Base-by-base conservation (phyloP, 169 alveolate species). In the Cryptosporidium sp. region DNA sequence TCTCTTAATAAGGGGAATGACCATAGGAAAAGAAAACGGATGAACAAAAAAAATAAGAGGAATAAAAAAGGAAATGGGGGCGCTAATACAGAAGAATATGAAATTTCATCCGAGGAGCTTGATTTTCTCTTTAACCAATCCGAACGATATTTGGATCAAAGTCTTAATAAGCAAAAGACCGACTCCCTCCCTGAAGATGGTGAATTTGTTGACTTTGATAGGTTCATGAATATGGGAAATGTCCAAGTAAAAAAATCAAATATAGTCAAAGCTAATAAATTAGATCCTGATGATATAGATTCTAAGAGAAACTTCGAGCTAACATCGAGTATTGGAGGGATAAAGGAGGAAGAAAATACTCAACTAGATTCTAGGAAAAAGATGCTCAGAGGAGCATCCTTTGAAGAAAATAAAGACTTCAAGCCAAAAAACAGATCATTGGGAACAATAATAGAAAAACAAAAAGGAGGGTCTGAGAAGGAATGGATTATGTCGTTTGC, bases 401-500 rank as follows among this genome's bases (percentile, higher is more conserved):
- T 12, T n/a, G 48, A 65, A 3, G 50, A 65, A 16, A 10, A 37
- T 14, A 14, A 65, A 35, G 48, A 29, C 3, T 16, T 2, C 3
- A 65, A 33, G 31, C 29, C 43, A 18, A 35, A 0, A 35, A 37
- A 65, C 33, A 65, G 71, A 35, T 65, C 69, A 71, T 3, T 50
- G 10, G 67, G 65, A 33, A 41, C 61, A 7, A 50, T 55, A 50
- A 4, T 29, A 0, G 43, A 39, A 23, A 71, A 31, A n/a, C 18
- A 51, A 14, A 50, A 51, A 33, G 26, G 16, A 29, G 55, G 3
- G 26, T 50, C 69, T 45, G 73, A 67, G 68, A 70, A 23, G 65
- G 87, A 80, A 61, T 80, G 87, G 87, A 80, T 80, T 39, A 14
- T 80, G 67, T 62, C 73, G 3, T 80, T 80, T 48, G 80, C 87